Conservation (phyloP, 2,329 filamentous ascomycete species). For the Drechslera avenae region DNA sequence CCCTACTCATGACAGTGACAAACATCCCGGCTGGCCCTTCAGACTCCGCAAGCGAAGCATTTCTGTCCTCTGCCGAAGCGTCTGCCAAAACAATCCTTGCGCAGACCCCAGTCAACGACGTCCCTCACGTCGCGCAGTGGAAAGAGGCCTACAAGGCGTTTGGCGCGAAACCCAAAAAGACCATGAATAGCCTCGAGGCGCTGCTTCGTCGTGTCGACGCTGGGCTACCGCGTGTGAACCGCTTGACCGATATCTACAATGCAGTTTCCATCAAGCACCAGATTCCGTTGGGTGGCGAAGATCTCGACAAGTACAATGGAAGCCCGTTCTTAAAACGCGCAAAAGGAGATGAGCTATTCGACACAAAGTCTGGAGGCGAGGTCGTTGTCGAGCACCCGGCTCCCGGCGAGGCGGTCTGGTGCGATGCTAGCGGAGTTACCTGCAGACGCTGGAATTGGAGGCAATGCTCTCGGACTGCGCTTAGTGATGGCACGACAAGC, state of each 20-base stretch:
- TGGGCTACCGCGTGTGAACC: conserved; percentile 47
- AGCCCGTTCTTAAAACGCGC: conserved; percentile 39
- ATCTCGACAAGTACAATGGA: conserved; percentile 47
- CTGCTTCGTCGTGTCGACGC: conserved; percentile 40
- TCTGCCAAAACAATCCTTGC: conserved; percentile 18
- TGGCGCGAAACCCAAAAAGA: conserved; percentile 48
- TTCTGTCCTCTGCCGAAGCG: conserved; percentile 38
- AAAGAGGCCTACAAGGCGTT: conserved; percentile 48
- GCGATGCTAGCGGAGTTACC: conserved; percentile 47
- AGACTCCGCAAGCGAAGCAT: conserved; percentile 36
- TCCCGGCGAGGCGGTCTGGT: conserved; percentile 49
- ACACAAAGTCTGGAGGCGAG: conserved; percentile 39
- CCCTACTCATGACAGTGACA: conserved; percentile 43
- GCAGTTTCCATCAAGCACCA: conserved; percentile 49
- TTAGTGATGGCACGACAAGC: conserved; percentile 42
- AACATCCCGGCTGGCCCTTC: conserved; percentile 42
- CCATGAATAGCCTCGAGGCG: conserved; percentile 47
- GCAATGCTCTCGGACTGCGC: conserved; percentile 45
- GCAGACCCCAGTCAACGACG: conserved; percentile 30
- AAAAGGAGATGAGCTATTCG: conserved; percentile 45
- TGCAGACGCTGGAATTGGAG: conserved; percentile 51
- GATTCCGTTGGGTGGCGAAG: conserved; percentile 49
- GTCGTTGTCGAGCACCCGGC: conserved; percentile 26
- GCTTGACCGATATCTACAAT: conserved; percentile 50
- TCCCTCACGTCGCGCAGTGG: conserved; percentile 49